Evolutionary conservation across 2,329 filamentous ascomycete genomes (phyloP).

Genomic region (Apiospora koreana): DNA sequence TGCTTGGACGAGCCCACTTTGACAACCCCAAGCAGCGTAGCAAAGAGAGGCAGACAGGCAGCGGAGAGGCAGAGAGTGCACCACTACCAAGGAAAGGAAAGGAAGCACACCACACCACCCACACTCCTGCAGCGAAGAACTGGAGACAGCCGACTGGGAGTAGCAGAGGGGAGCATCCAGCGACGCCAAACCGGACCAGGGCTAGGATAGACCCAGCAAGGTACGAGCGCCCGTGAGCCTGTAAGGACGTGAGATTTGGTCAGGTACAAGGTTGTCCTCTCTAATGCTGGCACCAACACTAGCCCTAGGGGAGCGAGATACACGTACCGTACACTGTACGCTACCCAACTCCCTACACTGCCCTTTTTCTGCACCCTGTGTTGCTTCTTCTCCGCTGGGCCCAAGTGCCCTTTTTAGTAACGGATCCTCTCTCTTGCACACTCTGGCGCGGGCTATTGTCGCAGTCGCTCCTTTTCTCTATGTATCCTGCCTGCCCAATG

Average conservation of each 20-base stretch:
- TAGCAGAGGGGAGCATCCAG: constrained; percentile 4
- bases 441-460: background rate
- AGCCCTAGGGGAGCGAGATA: background rate
- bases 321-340: constrained; percentile 7
- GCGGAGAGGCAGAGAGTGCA: no score
- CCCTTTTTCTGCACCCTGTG: background rate
- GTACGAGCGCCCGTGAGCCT: constrained; percentile 10
- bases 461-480: constrained; percentile 5
- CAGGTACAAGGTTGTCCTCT: constrained; percentile 6
- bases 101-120: constrained; percentile 11
- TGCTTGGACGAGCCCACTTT: constrained; percentile 17
- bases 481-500: background rate
- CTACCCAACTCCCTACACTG: background rate
- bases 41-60: no score
- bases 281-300: constrained; percentile 8
- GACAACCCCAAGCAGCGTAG: constrained; percentile 8
- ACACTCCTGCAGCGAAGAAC: constrained; percentile 16
- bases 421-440: background rate
- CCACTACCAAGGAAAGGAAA: constrained; percentile 10
- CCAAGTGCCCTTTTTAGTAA: constrained; percentile 5
- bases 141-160: constrained; percentile 9
- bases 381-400: constrained; percentile 5
- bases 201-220: constrained; percentile 14
- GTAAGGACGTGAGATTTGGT: constrained; percentile 8
- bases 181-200: constrained; percentile 4